Evolutionary conservation across 2,329 filamentous ascomycete species (phyloP).

Genomic region (Thielaviopsis euricoi): DNA sequence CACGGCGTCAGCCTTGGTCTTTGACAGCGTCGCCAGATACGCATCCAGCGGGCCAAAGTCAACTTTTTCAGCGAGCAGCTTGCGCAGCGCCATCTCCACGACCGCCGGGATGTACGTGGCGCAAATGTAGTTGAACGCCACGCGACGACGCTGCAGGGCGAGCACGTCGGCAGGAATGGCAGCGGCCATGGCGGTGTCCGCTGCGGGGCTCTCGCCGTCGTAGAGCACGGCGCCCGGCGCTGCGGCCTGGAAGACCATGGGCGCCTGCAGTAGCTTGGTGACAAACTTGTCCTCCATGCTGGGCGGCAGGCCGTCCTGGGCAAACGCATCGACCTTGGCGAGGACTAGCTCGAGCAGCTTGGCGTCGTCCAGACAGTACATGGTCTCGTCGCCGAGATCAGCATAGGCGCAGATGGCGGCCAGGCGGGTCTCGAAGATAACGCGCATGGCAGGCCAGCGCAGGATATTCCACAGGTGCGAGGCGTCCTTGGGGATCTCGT

Average conservation of each 20-base stretch:
- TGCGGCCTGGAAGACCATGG: constrained; percentile 51
- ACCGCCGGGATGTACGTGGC: constrained; percentile 39
- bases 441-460: constrained; percentile 28
- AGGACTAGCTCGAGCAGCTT: constrained; percentile 54
- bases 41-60: constrained; percentile 57
- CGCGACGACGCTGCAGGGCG: constrained; percentile 45
- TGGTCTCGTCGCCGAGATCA: constrained; percentile 64
- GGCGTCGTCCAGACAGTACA: constrained; percentile 63
- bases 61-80: constrained; percentile 25
- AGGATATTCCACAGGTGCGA: constrained; percentile 44
- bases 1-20: constrained; percentile 53
- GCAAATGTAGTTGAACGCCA: constrained; percentile 48
- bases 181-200: not conserved
- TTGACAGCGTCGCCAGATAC: constrained; percentile 50
- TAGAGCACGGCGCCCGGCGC: constrained; percentile 12
- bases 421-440: constrained; percentile 47
- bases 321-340: constrained; percentile 55
- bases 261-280: constrained; percentile 55
- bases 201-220: not conserved
- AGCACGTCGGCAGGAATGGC: constrained; percentile 26
- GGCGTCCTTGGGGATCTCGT: constrained; percentile 37
- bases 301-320: constrained; percentile 46
- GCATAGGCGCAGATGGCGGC: constrained; percentile 62
- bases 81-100: constrained; percentile 27
- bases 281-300: constrained; percentile 83